These are phyloP conservation scores for Aspergillus chevalieri DNA, from an alignment of 2,329 filamentous ascomycete genomes.

Conservation along the genomic window DNA sequence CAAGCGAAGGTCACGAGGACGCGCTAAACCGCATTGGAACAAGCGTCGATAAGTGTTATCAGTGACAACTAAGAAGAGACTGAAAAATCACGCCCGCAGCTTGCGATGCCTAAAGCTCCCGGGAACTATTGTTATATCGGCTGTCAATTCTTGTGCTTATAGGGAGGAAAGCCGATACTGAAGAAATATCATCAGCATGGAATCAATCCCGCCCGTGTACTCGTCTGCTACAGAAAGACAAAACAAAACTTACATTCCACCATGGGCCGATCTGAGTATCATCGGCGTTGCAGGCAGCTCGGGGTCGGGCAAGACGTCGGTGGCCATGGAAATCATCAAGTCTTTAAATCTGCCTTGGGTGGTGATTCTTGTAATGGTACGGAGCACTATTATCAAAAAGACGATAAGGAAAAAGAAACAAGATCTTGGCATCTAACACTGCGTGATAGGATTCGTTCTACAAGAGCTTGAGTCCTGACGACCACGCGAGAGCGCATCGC, in stretches of 20 bases:
- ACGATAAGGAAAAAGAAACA: constrained; percentile 2
- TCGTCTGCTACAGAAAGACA: constrained; percentile 48
- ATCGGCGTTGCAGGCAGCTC: constrained; percentile 95
- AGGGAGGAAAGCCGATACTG: not conserved
- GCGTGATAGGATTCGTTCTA: constrained; percentile 82
- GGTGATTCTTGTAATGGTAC: constrained; percentile 92
- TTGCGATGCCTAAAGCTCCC: constrained; percentile 4
- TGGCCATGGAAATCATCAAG: constrained; percentile 85
- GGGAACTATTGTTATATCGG: constrained; percentile 1
- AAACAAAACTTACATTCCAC: constrained; percentile 86
- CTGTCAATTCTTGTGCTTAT: constrained; percentile 2
- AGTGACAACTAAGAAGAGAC: not conserved
- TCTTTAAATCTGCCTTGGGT: constrained; percentile 94
- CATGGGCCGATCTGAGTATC: constrained; percentile 94
- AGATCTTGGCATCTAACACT: constrained; percentile 11
- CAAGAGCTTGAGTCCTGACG: constrained; percentile 73
- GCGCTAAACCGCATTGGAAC: constrained; percentile 21
- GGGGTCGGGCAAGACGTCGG: constrained; percentile 89
- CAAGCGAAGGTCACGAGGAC: constrained; percentile 26
- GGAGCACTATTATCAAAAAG: constrained; percentile 3
- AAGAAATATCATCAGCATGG: constrained; percentile 21
- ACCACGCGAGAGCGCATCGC: constrained; percentile 71
- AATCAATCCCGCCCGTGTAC: constrained; percentile 33
- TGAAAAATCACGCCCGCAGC: not conserved
- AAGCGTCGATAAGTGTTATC: constrained; percentile 9